Base-by-base conservation (phyloP, 1,284 basidiomycete species). In the Ceratobasidium sp. region DNA sequence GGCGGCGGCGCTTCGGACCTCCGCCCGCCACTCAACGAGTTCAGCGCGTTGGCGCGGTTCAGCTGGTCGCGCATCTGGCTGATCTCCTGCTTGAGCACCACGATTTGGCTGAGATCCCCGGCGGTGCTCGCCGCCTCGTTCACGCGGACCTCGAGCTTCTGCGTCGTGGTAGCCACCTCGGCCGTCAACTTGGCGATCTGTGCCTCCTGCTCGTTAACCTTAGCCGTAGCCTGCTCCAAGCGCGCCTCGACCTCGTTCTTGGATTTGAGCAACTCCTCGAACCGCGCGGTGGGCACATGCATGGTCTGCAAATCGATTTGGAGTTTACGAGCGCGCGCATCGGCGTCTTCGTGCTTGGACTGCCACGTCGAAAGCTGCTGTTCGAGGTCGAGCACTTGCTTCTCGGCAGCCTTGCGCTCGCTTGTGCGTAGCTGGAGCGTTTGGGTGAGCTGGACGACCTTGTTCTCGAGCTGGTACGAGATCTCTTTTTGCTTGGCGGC, bases 401-500 rank as follows among this genome's bases (percentile, higher is more conserved):
- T 84, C 77, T 92, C 90, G 49, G 99, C 85, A 76, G 91, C 91
- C 83, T 95, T 97, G 86, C 95, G 97, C 84, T 99, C 97, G 77
- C 89, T 89, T 9, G 92, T 96, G 51, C 97, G 90, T 81, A 89
- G 92, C 83, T 99, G 98, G 19, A 99, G 87, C n/a, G 86, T 90
- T 82, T 99, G 98, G 0, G 98, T 99, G 78, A 99, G 92, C 82
- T 99, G 97, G 75, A 99, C 95, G 62, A 99, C 98, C 85, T 99
- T 99, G 88, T 99, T 99, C 85, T 99, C 98, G 76, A 99, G 87
- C 79, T 90, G 91, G 82, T 98, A 99, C 0, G 98, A 98, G 78
- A 98, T 98, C 84, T 99, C 98, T 84, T 99, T 98, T 88, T 98
- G 98, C 82, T 98, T 98, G 78, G 93, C 93, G 39, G 97, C 97